Percentiles rank a stretch among this genome's conserved stretches.
These are phyloP conservation scores for Pseudonectria buxi DNA, from an alignment of 2,329 filamentous ascomycete genomes.

Conservation along the genomic window DNA sequence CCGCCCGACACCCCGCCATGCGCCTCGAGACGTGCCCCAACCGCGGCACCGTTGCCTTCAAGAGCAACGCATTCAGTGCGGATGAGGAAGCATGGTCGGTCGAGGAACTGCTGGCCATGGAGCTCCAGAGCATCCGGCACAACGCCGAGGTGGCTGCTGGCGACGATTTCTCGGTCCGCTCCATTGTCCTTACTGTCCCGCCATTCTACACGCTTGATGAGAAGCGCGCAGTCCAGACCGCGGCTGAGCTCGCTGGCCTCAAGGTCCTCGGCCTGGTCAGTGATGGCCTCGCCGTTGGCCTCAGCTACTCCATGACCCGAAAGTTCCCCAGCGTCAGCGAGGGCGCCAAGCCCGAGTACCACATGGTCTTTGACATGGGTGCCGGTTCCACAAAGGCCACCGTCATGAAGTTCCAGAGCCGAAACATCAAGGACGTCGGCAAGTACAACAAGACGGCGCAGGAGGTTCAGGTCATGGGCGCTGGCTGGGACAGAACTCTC, in stretches of 20 bases:
- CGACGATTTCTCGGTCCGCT: slow-evolving; percentile 64
- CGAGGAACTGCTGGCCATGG: slow-evolving; percentile 93
- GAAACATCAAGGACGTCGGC: slow-evolving; percentile 82
- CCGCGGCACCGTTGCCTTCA: slow-evolving; percentile 71
- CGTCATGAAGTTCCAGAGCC: slow-evolving; percentile 81
- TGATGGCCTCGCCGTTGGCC: slow-evolving; percentile 83
- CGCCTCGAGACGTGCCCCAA: slow-evolving; percentile 54
- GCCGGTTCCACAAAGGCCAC: slow-evolving; percentile 90
- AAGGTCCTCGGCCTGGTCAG: slow-evolving; percentile 79
- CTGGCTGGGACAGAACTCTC: slow-evolving; percentile 81
- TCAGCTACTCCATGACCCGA: slow-evolving; percentile 90
- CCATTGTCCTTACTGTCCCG: slow-evolving; percentile 83
- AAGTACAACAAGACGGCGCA: slow-evolving; percentile 96
- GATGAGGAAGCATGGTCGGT: slow-evolving; percentile 66
- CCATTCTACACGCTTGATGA: slow-evolving; percentile 87
- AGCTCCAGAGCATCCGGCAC: slow-evolving; percentile 81
- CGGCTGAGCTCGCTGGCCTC: slow-evolving; percentile 81
- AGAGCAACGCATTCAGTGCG: slow-evolving; percentile 60
- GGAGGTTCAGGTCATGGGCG: slow-evolving; percentile 82
- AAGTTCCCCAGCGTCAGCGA: slow-evolving; percentile 81
- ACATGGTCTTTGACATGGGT: slow-evolving; percentile 96
- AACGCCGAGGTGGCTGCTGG: slow-evolving; percentile 84
- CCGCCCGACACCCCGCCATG: slow-evolving; percentile 69
- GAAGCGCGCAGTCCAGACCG: slow-evolving; percentile 75
- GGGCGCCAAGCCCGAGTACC: slow-evolving; percentile 79